These are phyloP conservation scores for Rhodotorula babjevae DNA, from an alignment of 768 basidiomycete genomes.

Conservation along the genomic window DNA sequence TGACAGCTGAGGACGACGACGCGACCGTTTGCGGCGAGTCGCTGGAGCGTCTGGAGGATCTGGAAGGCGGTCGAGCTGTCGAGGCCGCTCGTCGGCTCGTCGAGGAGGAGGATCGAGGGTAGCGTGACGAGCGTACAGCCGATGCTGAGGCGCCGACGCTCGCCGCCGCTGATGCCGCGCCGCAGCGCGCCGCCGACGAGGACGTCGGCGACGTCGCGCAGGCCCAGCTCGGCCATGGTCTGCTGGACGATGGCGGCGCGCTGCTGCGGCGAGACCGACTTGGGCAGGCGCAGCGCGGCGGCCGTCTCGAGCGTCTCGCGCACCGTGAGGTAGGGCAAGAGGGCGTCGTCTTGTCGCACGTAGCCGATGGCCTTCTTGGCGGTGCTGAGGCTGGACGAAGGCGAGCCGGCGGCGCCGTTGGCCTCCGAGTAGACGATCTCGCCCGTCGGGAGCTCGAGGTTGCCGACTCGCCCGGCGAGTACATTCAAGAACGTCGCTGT, in stretches of 20 bases:
- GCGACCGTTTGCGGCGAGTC: slow-evolving; percentile 51
- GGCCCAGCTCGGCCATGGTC: slow-evolving; percentile 52
- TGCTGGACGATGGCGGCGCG: slow-evolving; percentile 50
- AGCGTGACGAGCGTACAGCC: slow-evolving; percentile 60
- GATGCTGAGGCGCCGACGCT: slow-evolving; percentile 55
- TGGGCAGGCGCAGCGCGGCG: slow-evolving; percentile 49
- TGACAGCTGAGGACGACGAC: slow-evolving; percentile 64
- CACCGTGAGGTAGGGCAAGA: slow-evolving; percentile 47
- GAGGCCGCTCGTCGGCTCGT: slow-evolving; percentile 56
- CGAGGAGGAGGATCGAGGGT: slow-evolving; percentile 60
- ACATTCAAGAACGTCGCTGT: slow-evolving; percentile 46
- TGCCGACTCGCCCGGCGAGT: slow-evolving; percentile 32
- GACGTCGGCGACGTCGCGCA: slow-evolving; percentile 51
- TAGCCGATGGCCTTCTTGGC: slow-evolving; percentile 44
- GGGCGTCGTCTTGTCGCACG: slow-evolving; percentile 46
- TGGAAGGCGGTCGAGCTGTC: slow-evolving; percentile 45
- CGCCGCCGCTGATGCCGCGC: slow-evolving; percentile 55
- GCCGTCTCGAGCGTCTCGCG: slow-evolving; percentile 46
- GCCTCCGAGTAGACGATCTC: slow-evolving; percentile 33
- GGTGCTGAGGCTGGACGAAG: background rate
- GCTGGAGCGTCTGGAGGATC: slow-evolving; percentile 50
- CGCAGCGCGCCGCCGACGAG: slow-evolving; percentile 58
- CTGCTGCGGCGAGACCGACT: slow-evolving; percentile 46
- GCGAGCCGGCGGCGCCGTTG: background rate
- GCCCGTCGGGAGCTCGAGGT: slow-evolving; percentile 40